Evolutionary conservation across 345 rosid species (phyloP).

Genomic region (Arabidopsis arenosa): DNA sequence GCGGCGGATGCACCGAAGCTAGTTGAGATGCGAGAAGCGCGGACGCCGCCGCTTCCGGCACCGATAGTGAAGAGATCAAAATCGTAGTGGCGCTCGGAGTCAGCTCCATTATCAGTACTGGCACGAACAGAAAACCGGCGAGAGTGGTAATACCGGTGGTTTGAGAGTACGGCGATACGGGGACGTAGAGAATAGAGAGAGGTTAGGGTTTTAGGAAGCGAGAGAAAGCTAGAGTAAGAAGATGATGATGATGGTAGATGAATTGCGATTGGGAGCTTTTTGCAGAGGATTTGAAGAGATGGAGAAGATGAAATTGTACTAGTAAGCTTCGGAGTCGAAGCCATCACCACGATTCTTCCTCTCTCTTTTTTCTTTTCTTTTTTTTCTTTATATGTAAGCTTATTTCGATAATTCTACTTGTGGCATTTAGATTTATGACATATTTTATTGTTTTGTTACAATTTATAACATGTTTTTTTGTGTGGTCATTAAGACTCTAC

Average conservation of each 20-base stretch:
- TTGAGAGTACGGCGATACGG: constrained; percentile 39
- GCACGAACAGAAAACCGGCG: constrained; percentile 59
- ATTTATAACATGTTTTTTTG: constrained; percentile 13
- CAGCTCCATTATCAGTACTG: constrained; percentile 65
- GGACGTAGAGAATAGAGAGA: constrained; percentile 37
- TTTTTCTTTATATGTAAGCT: neutral
- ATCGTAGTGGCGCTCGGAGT: constrained; percentile 63
- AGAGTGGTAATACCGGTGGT: constrained; percentile 32
- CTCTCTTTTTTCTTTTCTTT: neutral
- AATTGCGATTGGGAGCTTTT: constrained; percentile 46
- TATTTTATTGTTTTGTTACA: neutral
- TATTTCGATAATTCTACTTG: neutral
- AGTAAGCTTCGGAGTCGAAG: constrained; percentile 69
- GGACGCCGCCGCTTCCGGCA: constrained; percentile 97
- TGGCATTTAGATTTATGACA: constrained; percentile 7
- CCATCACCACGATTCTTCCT: constrained; percentile 43
- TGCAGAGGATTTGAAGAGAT: constrained; percentile 51
- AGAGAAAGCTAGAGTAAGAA: constrained; percentile 39
- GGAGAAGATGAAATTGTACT: constrained; percentile 56
- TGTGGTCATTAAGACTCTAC: constrained; percentile 25
- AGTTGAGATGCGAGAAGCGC: constrained; percentile 91
- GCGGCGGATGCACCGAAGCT: constrained; percentile 90
- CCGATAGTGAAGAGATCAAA: constrained; percentile 97
- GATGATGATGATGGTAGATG: constrained; percentile 32
- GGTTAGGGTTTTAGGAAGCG: constrained; percentile 49